Base-by-base conservation (phyloP, 2,329 filamentous ascomycete species). In the Monosporascus ibericus region DNA sequence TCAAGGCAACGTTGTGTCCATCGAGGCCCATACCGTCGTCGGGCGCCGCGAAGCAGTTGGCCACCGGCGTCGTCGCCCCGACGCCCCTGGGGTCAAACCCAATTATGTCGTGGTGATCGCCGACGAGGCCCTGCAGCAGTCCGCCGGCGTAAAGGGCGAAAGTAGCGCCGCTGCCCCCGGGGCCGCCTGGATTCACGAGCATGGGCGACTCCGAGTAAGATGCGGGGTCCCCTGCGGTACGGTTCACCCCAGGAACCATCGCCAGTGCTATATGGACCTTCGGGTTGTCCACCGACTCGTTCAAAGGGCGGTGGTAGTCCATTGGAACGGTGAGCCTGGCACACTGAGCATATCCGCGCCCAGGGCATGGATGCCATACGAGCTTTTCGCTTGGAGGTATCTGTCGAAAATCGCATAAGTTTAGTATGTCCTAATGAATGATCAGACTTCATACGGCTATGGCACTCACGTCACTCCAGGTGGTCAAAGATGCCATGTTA, bases 11-110 rank as follows among this genome's bases (percentile, higher is more conserved):
- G 40, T 62, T 66, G 5, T 57, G 61, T 5, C 65, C 65, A 17
- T 57, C 57, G n/a, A 65, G 38, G 9, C 59, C 52, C 40, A 53
- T 22, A 38, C 61, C 37, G 48, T 55, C 51, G 49, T 63, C 59
- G 40, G 57, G 36, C 2, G 59, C 57, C 5, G 51, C 60, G 49
- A 71, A 75, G 55, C 73, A 76, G 55, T 74, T 68, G 17, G 70
- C 69, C 22, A 55, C 55, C 1, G 73, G 73, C 0, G 65, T 68
- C 2, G 71, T 73, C 44, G 63, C 68, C 14, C 69, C 70, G 42
- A 72, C 64, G 48, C 75, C 75, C 18, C 76, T 69, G 1, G 76
- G 76, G 56, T 78, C 76, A 49, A 78, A 78, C 2, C 74, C 72
- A 47, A 79, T 68, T 20, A 78, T 60, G 53, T 77, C 72, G 55